Base-by-base conservation (phyloP, 2,329 filamentous ascomycete species). In the Pyricularia grisea region DNA sequence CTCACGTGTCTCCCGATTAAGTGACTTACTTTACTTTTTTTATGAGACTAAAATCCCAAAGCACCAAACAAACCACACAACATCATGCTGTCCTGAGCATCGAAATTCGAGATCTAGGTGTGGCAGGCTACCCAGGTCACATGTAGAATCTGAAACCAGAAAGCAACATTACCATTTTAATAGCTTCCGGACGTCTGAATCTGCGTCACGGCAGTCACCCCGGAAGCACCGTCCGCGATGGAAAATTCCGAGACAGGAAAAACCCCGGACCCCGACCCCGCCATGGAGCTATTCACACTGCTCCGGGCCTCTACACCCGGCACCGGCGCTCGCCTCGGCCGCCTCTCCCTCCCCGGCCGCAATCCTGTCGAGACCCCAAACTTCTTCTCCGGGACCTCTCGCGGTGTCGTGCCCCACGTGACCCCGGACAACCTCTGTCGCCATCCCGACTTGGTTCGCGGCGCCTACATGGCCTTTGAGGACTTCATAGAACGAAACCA, bases 351-450 rank as follows among this genome's bases (percentile, higher is more conserved):
- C 6, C 82, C 78, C 74, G 88, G 79, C 61, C 85, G 91, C 70
- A 86, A 84, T 71, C 79, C 84, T n/a, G 84, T 97, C 72, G 82
- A 91, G 25, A 99, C 95, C 33, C 95, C 95, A 63, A 90, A 91
- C 76, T 97, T 91, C 78, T 81, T 97, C 70, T 90, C 88, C 67
- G 83, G 91, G 72, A 91, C 92, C 3, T 97, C 95, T 42, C 87
- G 95, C 74, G 95, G 95, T 27, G 87, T 87, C 1, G 82, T 98
- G 50, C 93, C 95, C 67, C 95, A 99, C 80, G 80, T 99, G 72
- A 92, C 94, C 3, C 94, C 93, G 58, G 95, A 99, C 81, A 91
- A 91, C 71, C 83, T 95, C 72, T 78, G 80, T 60, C 89, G 87
- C 69, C 83, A 90, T 74, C 28, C 55, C 33, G 88, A 89, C 0